Evolutionary conservation across 805 yeast genomes (phyloP), one percentile per base, ranked within the genome.

Genomic region (Jamesozyma spencerorum): DNA sequence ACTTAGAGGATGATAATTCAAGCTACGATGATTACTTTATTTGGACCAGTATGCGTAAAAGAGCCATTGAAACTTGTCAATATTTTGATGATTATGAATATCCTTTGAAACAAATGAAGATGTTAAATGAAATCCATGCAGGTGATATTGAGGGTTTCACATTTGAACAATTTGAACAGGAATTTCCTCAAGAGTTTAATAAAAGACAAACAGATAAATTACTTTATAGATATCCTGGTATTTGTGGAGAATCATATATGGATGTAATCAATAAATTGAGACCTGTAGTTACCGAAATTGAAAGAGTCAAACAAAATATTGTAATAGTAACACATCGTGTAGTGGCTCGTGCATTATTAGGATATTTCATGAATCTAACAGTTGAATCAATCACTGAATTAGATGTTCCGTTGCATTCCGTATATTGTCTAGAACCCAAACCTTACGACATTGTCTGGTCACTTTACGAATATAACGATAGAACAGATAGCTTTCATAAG

Each of bases 371-470:
- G 71, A 90, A 88, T 55, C 66, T 92, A 44, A 79, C 79, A 47
- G 73, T 80, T 49, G 83, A 84, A 29, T 70, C 85, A 0, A 83
- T 90, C 43, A 88, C 94, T 1, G 94, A 85, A 51, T 70, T 90
- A 47, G 97, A 90, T 60, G 87, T 90, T 5, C 97, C 97, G 5
- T 67, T 90, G 40, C 97, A 90, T 55, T 83, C 95, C 5, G 77
- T 90, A 8, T 90, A 88, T 58, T 75, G 90, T 44, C 71, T 90
- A 44, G 97, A 90, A 56, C 87, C 90, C 37, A 85, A 85, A 60
- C 97, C 97, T 0, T 90, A 86, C 60, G 97, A 97, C 1, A 94
- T 94, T 2, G 92, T 85, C 45, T 90, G 95, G 85, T 74, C 82
- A 11, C 69, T 88, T 58, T 90, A 81, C 63, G 95, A 87, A 58